Evolutionary conservation across 352 stramenopile genomes (phyloP), one percentile per base, ranked within the genome.

Genomic region (Pythium rishiriense): DNA sequence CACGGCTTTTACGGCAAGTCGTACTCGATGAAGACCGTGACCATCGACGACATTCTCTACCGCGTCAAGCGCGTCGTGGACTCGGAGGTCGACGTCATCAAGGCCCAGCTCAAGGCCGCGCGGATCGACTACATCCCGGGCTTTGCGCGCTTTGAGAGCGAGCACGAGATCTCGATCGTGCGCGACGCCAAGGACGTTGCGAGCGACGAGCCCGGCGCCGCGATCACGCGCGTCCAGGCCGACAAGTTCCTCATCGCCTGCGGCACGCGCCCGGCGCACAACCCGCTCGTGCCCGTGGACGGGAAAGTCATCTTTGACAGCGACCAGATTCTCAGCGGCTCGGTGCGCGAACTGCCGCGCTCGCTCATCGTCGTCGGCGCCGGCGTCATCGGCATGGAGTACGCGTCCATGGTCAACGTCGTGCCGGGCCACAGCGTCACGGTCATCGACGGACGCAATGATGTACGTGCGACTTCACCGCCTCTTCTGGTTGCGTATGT

Each of bases 351-450:
- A 84, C 57, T 43, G 73, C 72, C 6, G 85, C 92, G 2, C 85
- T 84, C 9, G 87, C 62, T 94, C 46, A 93, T 94, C 45, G 70
- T 94, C 46, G 85, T 93, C 10, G 89, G 89, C 17, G 89, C 86
- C 8, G 89, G 89, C 12, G 89, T 97, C 43, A 90, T 97, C 39
- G 89, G 89, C 21, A 97, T 97, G 87, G 89, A 97, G 54, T 97
- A 97, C 51, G 89, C 89, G 19, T 93, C 82, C 19, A 97, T 97
- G 88, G 92, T 97, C 71, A 93, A 80, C 57, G 94, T 97, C 58
- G 90, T 97, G 43, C 88, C 87, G 0, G 89, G 89, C 48, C 93
- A 88, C 29, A 81, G 93, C 17, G 88, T 97, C 50, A 97, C 88
- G 39, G 85, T 97, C 54, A 94, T 97, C 54, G 89, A 97, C 50